A percentile compares a stretch with the other conserved stretches of the same genome.
phyloP scores from a whole-genome alignment of 306 rosid genomes.

The Cucurbita moschata region DNA sequence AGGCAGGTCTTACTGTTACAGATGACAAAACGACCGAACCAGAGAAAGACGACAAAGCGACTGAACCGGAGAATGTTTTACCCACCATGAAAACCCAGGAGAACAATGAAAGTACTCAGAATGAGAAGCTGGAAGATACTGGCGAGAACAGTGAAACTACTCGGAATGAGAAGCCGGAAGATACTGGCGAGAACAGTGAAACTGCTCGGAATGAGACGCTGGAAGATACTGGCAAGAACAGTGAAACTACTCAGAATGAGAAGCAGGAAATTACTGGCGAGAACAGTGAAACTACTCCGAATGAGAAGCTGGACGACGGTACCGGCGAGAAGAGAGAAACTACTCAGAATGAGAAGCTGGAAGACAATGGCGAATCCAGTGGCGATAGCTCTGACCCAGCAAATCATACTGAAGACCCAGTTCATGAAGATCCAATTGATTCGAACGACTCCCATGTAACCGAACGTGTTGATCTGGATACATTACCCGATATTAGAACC shows the following conservation, averaged over 20 bases:
- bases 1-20: constrained; percentile 12
- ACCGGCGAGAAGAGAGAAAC: too few relatives aligned
- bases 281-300: too few relatives aligned
- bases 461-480: constrained; percentile 49
- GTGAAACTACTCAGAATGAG: too few relatives aligned
- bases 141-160: too few relatives aligned
- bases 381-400: constrained; percentile 22
- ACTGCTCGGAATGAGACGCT: too few relatives aligned
- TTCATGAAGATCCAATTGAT: constrained; percentile 56
- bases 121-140: too few relatives aligned
- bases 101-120: neutral
- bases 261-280: too few relatives aligned
- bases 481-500: constrained; percentile 45
- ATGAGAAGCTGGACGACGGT: constrained; percentile 6
- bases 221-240: too few relatives aligned
- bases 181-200: too few relatives aligned
- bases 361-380: constrained; percentile 11
- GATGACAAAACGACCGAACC: constrained; percentile 10
- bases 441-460: constrained; percentile 35
- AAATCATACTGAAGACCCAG: constrained; percentile 16
- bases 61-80: neutral
- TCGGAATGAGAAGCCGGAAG: too few relatives aligned
- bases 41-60: constrained; percentile 7
- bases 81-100: constrained; percentile 21
- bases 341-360: constrained; percentile 1